A percentile compares a stretch with the other conserved stretches of the same genome.
These are phyloP conservation scores for Senna siamea DNA, from an alignment of 306 rosid species.

Conservation along the genomic window DNA sequence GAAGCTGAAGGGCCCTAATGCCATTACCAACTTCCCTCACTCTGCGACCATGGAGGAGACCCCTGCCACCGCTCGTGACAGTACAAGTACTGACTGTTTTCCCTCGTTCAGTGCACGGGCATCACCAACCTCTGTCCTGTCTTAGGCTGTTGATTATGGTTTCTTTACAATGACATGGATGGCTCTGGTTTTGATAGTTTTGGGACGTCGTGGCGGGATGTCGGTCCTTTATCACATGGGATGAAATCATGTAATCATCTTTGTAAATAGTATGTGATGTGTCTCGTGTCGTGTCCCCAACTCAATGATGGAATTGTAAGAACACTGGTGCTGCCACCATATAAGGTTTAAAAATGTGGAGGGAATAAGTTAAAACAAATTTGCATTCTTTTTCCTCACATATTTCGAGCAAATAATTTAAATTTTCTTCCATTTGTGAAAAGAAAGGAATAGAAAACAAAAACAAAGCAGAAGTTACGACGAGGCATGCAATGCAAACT, in stretches of 20 bases:
- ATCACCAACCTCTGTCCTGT: slow-evolving; percentile 75
- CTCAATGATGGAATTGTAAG: too few species aligned
- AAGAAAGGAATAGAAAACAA: too few species aligned
- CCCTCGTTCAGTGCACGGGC: slow-evolving; percentile 34
- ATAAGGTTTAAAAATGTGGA: neutral
- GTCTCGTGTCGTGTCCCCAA: too few species aligned
- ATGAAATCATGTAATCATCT: too few species aligned
- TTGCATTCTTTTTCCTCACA: neutral
- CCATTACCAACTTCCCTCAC: slow-evolving; percentile 65
- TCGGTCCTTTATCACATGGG: too few species aligned
- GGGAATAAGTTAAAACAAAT: neutral
- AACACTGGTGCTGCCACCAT: too few species aligned
- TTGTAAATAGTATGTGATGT: too few species aligned
- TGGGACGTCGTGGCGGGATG: too few species aligned
- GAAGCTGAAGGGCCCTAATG: slow-evolving; percentile 63
- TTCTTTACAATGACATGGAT: slow-evolving; percentile 41
- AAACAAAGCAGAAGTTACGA: too few species aligned
- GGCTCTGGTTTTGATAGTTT: slow-evolving; percentile 47
- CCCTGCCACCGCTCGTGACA: neutral
- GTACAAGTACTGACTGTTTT: slow-evolving; percentile 37
- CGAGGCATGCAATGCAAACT: too few species aligned
- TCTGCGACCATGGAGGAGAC: slow-evolving; percentile 9
- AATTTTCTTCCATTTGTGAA: too few species aligned
- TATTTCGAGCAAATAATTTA: too few species aligned
- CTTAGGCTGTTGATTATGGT: slow-evolving; percentile 34